Base-by-base conservation (phyloP, 257 asterid genomes). In the Solanum sejunctum region DNA sequence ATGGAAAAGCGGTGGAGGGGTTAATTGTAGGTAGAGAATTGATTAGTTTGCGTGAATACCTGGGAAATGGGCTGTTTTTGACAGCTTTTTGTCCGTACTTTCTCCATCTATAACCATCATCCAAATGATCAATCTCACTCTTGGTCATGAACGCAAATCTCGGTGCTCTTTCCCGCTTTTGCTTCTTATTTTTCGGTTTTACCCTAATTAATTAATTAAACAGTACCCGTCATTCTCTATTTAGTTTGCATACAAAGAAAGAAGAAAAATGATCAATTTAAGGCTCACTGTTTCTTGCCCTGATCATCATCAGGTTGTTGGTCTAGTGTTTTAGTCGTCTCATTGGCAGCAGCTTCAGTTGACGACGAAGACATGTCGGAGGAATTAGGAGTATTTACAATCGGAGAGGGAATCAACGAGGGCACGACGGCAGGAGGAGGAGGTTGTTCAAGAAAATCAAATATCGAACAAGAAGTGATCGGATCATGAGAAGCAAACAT, bases 141-240 rank as follows among this genome's bases (percentile, higher is more conserved):
- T 95, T 95, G 45, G 98, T 96, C 96, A 91, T 90, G 97, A 96
- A 96, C 85, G 99, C 98, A 90, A 93, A 92, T 93, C 98, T 91
- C 78, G 95, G 91, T 36, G 91, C 96, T 82, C 90, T 96, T 91
- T 90, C 87, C 94, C 92, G 89, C 85, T 93, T 95, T 72, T 84
- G 91, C 81, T 89, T 93, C 93, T 92, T 96, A 91, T 91, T 96
- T 90, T 91, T 93, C 5, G 97, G 88, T 83, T 92, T 91, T 89
- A 92, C 89, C 86, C 98, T 94, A 73, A 32, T 32, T 32, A 32
- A 84, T 52, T 16, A 36, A 56, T 17, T 28, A 77, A 28, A 58
- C 75, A 36, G 51, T 69, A 17, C 32, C 63, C 15, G 3, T 61
- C 17, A 12, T 15, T 55, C 26, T 17, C 13, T 12, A 49, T 47